Evolutionary conservation across 768 basidiomycete genomes (phyloP), one percentile per base, ranked within the genome.

Genomic region (Saitozyma podzolica): DNA sequence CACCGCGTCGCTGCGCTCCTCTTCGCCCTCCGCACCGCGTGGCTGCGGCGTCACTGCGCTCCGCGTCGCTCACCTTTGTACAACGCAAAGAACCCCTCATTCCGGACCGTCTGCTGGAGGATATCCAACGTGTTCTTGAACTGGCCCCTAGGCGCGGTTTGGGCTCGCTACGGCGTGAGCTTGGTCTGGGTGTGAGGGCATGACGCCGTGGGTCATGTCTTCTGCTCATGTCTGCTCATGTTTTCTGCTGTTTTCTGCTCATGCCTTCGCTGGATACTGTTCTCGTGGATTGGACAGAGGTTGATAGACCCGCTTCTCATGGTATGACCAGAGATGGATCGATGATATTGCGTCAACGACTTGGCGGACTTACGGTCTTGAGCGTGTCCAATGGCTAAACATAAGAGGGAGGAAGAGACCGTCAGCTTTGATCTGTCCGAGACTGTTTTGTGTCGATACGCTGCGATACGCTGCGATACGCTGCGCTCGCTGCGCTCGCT

Each of bases 111-210:
- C 77, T 91, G 88, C 16, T 78, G 68, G 9, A 94, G 80, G 63
- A 98, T 92, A 75, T 98, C 94, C 85, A 93, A 87, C 0, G 95
- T 93, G 1, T 93, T 93, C 83, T 89, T 93, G 90, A 77, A 82
- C 64, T 78, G 75, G 0, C 82, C 82, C 9, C 62, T 68, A 0
- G 78, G 74, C 0, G 81, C 80, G 8, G 81, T 80, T 69, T 82
- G 81, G 1, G 81, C 80, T 65, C 81, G 61, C 56, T 79, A 41
- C 8, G 8, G 51, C 49, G 40, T 29, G 8, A 39, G 17, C 42
- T 6, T 7, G 13, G 6, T 2, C 45, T 47, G 29, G 29, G 29
- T 5, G 29, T 29, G 29, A 29, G 29, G 2, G 29, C n/a, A 29
- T 29, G 5, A 29, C 29, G 5, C 29, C 29, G 2, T 29, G 2